Evolutionary conservation across 2,329 filamentous ascomycete species (phyloP), one percentile per base, ranked within the genome.

Genomic region (Curvularia spicifera): DNA sequence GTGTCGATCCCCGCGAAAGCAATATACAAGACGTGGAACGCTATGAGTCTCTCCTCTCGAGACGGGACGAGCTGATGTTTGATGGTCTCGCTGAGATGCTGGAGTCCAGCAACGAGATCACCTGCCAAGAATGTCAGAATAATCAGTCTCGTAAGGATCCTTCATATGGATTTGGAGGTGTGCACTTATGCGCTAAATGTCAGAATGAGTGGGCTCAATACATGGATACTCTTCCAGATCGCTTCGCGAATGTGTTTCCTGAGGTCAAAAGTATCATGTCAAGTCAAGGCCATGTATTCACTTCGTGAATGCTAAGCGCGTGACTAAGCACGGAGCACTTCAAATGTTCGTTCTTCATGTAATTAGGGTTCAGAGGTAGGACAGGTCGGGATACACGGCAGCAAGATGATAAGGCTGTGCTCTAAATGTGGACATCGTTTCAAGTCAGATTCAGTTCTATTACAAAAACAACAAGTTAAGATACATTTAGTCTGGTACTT

Each of bases 21-120:
- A 44, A 28, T 9, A 15, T 6, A 10, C n/a, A 33, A 10, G 49
- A 51, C 10, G 26, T 35, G 1, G 28, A 33, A 15, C 49, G 49
- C 37, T 51, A 51, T 13, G 18, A 33, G 3, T n/a, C 33, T n/a
- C 15, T 51, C 2, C 20, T 42, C n/a, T 37, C 39, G 8, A 42
- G 49, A 20, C 24, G 37, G 13, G 37, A 44, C 18, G 39, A 51
- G 37, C 12, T 51, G 24, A 51, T 51, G 49, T 51, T 52, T 18
- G 9, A 43, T 7, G 40, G 39, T 15, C 39, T 44, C 1, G 20
- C 18, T 8, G 18, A 43, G 26, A 35, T 52, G 26, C 28, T 52
- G 8, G 13, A 35, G 13, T 18, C 39, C 13, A 52, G 40, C 40
- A 18, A 8, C 29, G 7, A 53, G 3, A 28, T 37, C 18, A 37